Conservation (phyloP, 1,139 yeast genomes). For the Geotrichum bryndzae region DNA sequence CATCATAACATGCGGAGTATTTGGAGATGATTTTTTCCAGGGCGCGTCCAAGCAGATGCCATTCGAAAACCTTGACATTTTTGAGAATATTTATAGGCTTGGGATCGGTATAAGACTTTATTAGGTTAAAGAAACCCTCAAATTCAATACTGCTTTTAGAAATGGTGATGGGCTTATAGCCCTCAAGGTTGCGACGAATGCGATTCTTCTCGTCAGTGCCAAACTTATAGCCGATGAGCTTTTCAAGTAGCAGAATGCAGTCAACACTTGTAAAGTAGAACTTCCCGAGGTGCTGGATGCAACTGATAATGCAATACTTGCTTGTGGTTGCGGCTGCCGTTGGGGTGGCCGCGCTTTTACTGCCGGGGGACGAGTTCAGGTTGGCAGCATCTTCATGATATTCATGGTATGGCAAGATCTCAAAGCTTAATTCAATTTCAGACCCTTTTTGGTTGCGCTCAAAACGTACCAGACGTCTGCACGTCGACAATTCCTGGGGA, state of each 20-base stretch:
- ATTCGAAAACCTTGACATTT: constrained; percentile 62
- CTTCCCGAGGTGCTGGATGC: constrained; percentile 54
- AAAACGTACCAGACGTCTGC: constrained; percentile 35
- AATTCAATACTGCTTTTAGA: constrained; percentile 45
- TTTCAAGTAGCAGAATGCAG: constrained; percentile 52
- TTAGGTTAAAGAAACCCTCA: constrained; percentile 47
- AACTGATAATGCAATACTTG: constrained; percentile 41
- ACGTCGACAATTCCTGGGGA: constrained; percentile 31
- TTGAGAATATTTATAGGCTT: constrained; percentile 69
- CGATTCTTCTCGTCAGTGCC: constrained; percentile 66
- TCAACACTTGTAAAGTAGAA: constrained; percentile 63
- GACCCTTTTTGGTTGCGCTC: constrained; percentile 36
- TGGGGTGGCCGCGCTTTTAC: neutral
- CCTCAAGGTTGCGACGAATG: constrained; percentile 61
- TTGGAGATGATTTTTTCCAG: constrained; percentile 57
- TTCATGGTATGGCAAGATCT: constrained; percentile 31
- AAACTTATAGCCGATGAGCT: constrained; percentile 51
- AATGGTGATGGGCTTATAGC: constrained; percentile 57
- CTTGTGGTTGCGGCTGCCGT: constrained; percentile 23
- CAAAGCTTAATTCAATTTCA: constrained; percentile 32
- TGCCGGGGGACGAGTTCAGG: neutral
- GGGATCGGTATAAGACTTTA: constrained; percentile 62
- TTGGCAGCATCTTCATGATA: constrained; percentile 20
- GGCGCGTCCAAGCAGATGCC: constrained; percentile 53
- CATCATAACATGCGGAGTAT: constrained; percentile 39